Conservation (phyloP, 176 grass and related monocot species). For the barley (Hordeum vulgare) region DNA sequence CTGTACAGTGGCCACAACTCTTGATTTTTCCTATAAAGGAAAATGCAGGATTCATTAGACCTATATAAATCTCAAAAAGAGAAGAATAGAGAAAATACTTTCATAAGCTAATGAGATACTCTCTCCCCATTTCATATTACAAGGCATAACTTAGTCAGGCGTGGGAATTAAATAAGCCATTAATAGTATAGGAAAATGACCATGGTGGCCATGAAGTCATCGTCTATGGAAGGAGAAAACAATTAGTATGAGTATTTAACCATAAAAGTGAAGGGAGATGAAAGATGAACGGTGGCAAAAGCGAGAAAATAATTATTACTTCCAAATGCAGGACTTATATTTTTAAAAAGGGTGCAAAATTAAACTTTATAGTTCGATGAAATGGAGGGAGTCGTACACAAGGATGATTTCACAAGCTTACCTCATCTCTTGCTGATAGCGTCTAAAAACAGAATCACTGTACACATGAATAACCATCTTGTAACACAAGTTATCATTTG, state of each 20-base stretch:
- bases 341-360: not conserved
- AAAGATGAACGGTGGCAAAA: not conserved
- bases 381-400: not conserved
- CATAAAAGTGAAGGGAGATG: not conserved
- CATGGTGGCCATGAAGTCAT: not conserved
- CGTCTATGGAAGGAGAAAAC: not conserved
- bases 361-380: not conserved
- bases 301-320: not conserved
- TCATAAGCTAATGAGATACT: constrained; percentile 5
- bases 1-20: constrained; percentile 97
- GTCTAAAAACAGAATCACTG: constrained; percentile 80
- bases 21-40: constrained; percentile 58
- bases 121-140: not conserved
- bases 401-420: constrained; percentile 25
- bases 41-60: constrained; percentile 10
- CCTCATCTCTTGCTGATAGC: constrained; percentile 99
- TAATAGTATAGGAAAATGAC: not conserved
- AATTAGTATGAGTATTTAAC: not conserved
- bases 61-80: not conserved
- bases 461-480: constrained; percentile 97
- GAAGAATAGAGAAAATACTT: constrained; percentile 13
- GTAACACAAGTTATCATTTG: constrained; percentile 70
- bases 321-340: not conserved
- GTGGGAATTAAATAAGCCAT: not conserved
- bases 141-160: not conserved